Conservation (phyloP, 2,329 filamentous ascomycete genomes). For the Colletotrichum gloeosporioides region DNA sequence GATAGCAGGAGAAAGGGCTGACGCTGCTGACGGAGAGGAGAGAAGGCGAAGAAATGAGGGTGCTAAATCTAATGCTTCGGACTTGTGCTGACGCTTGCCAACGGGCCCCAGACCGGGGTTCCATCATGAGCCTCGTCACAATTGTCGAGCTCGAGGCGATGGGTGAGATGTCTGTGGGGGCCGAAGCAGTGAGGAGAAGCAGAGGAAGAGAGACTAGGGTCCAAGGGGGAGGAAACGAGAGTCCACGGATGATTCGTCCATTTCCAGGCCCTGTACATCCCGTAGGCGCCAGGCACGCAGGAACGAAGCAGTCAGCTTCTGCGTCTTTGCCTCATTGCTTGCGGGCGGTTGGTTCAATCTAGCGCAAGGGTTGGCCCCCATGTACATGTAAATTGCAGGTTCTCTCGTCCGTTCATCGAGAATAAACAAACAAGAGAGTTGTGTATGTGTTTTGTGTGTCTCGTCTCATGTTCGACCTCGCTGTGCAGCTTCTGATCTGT, state of each 20-base stretch:
- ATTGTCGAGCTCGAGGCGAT: background rate
- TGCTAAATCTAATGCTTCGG: background rate
- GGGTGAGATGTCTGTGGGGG: background rate
- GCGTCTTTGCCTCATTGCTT: background rate
- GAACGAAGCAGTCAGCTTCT: background rate
- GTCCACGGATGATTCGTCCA: background rate
- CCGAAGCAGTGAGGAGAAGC: background rate
- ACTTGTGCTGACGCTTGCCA: background rate
- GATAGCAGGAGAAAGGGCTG: background rate
- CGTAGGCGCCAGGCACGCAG: background rate
- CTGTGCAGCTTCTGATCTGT: constrained; percentile 1
- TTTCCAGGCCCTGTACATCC: background rate
- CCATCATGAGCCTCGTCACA: background rate
- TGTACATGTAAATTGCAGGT: background rate
- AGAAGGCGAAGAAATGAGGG: background rate
- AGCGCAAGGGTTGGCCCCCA: background rate
- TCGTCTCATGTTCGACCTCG: background rate
- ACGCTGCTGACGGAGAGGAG: background rate
- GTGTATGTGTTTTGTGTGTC: background rate
- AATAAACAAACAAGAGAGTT: background rate
- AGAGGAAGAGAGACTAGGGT: background rate
- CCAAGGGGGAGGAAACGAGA: background rate
- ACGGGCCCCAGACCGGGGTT: background rate
- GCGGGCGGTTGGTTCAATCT: background rate
- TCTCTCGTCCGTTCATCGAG: background rate